Conservation (phyloP, 2,329 filamentous ascomycete species). For the Botryotinia convoluta region DNA sequence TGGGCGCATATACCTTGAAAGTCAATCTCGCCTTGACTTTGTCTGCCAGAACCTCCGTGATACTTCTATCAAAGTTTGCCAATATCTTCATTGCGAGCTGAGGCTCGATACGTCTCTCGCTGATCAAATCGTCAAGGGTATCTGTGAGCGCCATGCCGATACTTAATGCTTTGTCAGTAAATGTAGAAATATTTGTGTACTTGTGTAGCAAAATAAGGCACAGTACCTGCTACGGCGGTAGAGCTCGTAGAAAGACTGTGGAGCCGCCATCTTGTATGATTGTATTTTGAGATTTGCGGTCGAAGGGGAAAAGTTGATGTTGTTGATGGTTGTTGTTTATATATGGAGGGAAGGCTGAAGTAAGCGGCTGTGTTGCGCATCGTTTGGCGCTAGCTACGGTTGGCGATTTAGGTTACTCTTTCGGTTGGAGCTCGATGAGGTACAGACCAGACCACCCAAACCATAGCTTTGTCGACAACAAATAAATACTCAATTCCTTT, state of each 20-base stretch:
- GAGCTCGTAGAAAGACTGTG: slow-evolving; percentile 80
- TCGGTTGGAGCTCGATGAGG: slow-evolving; percentile 17
- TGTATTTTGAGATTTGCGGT: slow-evolving; percentile 24
- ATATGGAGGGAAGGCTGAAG: slow-evolving; percentile 24
- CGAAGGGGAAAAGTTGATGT: slow-evolving; percentile 13
- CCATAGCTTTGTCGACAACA: slow-evolving; percentile 14
- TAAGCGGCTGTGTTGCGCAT: slow-evolving; percentile 22
- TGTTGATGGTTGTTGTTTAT: slow-evolving; percentile 22
- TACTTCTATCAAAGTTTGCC: slow-evolving; percentile 88
- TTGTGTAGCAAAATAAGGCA: slow-evolving; percentile 35
- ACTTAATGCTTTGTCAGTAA: slow-evolving; percentile 50
- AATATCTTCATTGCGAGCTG: slow-evolving; percentile 99
- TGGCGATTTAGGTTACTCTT: slow-evolving; percentile 22
- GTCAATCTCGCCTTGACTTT: slow-evolving; percentile 87
- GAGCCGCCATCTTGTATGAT: slow-evolving; percentile 46
- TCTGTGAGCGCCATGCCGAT: slow-evolving; percentile 92
- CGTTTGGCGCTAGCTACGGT: slow-evolving; percentile 27
- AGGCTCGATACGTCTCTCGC: slow-evolving; percentile 90
- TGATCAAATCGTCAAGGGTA: slow-evolving; percentile 95
- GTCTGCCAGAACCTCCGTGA: slow-evolving; percentile 86
- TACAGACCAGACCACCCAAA: slow-evolving; percentile 12
- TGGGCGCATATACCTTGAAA: slow-evolving; percentile 74
- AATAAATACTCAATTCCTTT: slow-evolving; percentile 8
- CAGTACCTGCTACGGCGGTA: slow-evolving; percentile 96
- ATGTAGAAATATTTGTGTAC: slow-evolving; percentile 26